These are phyloP conservation scores for Mycosphaerella arachidis DNA, from an alignment of 2,329 filamentous ascomycete genomes.

Conservation along the genomic window DNA sequence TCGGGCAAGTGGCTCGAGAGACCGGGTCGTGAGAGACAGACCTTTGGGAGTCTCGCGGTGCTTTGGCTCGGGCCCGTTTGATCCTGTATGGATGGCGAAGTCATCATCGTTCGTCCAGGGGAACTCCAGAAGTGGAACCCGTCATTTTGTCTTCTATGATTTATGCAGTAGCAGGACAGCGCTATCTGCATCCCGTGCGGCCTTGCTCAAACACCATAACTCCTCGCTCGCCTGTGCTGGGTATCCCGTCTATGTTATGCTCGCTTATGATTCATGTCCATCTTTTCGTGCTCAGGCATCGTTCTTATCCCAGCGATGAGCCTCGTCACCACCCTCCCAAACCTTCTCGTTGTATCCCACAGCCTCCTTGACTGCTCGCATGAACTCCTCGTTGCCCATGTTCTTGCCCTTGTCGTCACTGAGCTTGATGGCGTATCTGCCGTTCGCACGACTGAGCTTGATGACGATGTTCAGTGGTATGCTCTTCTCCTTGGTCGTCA, in stretches of 20 bases:
- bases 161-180: neutral
- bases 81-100: no score
- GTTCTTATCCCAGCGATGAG: conserved; percentile 66
- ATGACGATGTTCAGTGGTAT: conserved; percentile 95
- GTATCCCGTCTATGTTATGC: conserved; percentile 10
- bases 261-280: neutral
- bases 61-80: no score
- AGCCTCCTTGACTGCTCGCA: conserved; percentile 76
- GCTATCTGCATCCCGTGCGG: neutral
- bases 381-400: conserved; percentile 75
- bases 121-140: neutral
- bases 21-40: no score
- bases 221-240: neutral
- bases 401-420: conserved; percentile 88
- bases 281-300: conserved; percentile 1
- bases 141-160: neutral
- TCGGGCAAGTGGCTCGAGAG: no score
- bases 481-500: conserved; percentile 73
- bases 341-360: conserved; percentile 81
- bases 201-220: neutral
- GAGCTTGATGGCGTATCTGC: conserved; percentile 83
- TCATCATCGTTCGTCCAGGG: no score
- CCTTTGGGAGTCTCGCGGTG: no score
- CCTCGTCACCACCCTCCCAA: conserved; percentile 82
- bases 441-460: conserved; percentile 82